Conservation (phyloP, 2,329 filamentous ascomycete genomes). For the Pseudogymnoascus sp. region DNA sequence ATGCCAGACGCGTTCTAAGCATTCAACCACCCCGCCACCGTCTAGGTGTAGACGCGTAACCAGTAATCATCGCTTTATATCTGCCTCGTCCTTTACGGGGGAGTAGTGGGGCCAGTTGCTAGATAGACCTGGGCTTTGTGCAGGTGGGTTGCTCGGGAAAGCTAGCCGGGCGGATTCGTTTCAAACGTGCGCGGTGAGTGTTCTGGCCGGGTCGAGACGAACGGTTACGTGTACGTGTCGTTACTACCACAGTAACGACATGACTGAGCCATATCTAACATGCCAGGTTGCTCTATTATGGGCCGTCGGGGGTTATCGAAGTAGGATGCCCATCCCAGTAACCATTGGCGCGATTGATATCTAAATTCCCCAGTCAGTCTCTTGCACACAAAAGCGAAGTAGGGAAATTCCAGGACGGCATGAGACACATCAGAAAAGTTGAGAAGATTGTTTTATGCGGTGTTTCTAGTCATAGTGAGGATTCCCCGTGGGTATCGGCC, state of each 20-base stretch:
- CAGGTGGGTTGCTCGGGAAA: background rate
- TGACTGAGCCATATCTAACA: background rate
- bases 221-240: background rate
- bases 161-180: background rate
- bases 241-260: background rate
- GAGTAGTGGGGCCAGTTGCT: background rate
- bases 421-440: constrained; percentile 47
- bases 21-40: background rate
- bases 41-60: background rate
- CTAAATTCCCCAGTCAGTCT: background rate
- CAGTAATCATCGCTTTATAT: background rate
- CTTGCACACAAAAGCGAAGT: background rate
- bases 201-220: background rate
- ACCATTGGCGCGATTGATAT: background rate
- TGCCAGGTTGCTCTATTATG: background rate
- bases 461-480: constrained; percentile 51
- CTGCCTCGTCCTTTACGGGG: background rate
- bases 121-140: background rate
- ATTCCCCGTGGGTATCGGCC: constrained; percentile 27
- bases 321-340: background rate
- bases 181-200: background rate
- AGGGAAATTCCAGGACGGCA: background rate
- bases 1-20: background rate
- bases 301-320: background rate
- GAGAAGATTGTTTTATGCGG: constrained; percentile 63